These are phyloP conservation scores for Musa itinerans DNA, from an alignment of 176 grass and related monocot species.

Conservation along the genomic window DNA sequence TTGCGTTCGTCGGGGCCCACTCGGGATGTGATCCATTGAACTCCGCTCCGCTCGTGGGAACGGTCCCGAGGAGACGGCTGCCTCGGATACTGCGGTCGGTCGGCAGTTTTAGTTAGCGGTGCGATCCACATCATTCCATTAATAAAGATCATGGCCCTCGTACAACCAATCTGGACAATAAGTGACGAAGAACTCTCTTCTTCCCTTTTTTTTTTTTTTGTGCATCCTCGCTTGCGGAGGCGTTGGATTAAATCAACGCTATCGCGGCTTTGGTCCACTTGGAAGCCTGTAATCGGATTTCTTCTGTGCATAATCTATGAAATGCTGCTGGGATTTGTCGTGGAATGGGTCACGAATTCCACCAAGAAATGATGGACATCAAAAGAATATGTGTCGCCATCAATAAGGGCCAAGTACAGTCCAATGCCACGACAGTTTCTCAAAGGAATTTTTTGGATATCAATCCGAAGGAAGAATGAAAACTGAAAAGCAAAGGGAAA, in stretches of 20 bases:
- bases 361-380: too few species aligned
- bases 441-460: too few species aligned
- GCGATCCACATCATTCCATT: background rate
- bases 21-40: background rate
- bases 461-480: background rate
- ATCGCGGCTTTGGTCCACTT: background rate
- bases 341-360: too few species aligned
- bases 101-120: background rate
- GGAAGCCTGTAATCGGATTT: too few species aligned
- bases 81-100: background rate
- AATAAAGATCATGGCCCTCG: too few species aligned
- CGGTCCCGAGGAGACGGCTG: too few species aligned
- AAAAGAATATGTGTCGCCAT: too few species aligned
- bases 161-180: too few species aligned
- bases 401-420: too few species aligned
- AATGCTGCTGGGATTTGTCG: too few species aligned
- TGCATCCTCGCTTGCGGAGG: background rate
- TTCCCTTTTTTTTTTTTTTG: background rate
- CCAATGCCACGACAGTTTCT: too few species aligned
- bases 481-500: background rate
- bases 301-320: background rate
- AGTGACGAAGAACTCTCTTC: background rate
- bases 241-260: background rate
- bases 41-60: background rate
- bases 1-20: background rate